phyloP scores from a whole-genome alignment of 140 eudicot genomes.

The Erigeron philadelphicus region DNA sequence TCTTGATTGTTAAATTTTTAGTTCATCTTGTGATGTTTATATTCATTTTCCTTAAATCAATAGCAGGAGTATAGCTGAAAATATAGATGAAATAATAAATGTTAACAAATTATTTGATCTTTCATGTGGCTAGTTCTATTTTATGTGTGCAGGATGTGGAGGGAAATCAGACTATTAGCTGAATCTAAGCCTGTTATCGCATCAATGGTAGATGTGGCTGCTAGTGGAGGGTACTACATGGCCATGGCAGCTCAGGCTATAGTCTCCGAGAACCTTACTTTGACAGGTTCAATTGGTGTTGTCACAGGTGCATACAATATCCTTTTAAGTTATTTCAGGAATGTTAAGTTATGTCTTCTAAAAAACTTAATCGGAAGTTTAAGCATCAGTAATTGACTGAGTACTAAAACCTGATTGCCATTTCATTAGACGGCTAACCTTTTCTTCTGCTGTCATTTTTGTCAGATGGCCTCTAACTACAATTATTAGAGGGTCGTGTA shows the following conservation, averaged over 20 bases:
- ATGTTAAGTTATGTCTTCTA: background rate
- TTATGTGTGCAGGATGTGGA: constrained; percentile 75
- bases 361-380: background rate
- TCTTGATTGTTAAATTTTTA: background rate
- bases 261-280: constrained; percentile 80
- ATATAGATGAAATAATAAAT: background rate
- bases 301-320: constrained; percentile 54
- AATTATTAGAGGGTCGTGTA: too few species aligned
- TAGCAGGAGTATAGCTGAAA: background rate
- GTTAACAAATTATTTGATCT: constrained; percentile 3
- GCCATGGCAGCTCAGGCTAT: constrained; percentile 88
- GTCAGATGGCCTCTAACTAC: too few species aligned
- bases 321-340: background rate
- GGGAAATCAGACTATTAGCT: constrained; percentile 83
- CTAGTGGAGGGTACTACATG: constrained; percentile 99
- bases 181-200: constrained; percentile 82
- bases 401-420: background rate
- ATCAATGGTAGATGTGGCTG: constrained; percentile 97
- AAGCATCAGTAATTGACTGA: background rate
- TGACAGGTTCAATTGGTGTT: constrained; percentile 98
- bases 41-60: background rate
- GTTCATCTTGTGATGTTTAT: background rate
- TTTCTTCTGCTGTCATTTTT: too few species aligned
- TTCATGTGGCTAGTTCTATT: constrained; percentile 8
- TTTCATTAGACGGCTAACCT: background rate